phyloP scores from a whole-genome alignment of 495 filamentous ascomycete species.

The Xanthoparmelia taractica region DNA sequence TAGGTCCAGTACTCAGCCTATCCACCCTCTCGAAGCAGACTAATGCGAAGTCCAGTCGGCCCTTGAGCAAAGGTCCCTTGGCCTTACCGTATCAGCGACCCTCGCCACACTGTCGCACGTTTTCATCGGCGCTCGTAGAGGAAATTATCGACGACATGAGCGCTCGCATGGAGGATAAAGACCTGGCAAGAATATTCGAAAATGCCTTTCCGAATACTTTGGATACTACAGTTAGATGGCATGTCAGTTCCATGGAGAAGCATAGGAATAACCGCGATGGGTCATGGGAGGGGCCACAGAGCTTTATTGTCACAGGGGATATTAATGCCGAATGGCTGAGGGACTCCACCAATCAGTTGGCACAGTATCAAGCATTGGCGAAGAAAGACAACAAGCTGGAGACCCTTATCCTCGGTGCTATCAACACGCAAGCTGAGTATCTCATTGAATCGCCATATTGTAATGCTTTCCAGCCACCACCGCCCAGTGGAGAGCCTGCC shows the following conservation, averaged over 20 bases:
- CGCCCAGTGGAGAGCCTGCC: slow-evolving; percentile 62
- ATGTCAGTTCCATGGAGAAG: slow-evolving; percentile 46
- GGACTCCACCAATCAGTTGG: slow-evolving; percentile 92
- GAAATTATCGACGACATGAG: slow-evolving; percentile 78
- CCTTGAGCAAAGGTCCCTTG: slow-evolving; percentile 71
- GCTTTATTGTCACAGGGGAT: slow-evolving; percentile 97
- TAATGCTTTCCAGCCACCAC: slow-evolving; percentile 95
- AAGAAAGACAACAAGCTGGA: slow-evolving; percentile 67
- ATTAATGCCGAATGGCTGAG: slow-evolving; percentile 98
- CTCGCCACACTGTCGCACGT: slow-evolving; percentile 72
- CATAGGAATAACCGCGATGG: slow-evolving; percentile 35
- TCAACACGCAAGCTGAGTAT: slow-evolving; percentile 92
- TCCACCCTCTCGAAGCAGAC: background rate
- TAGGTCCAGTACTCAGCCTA: slow-evolving; percentile 27
- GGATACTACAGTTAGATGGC: slow-evolving; percentile 84
- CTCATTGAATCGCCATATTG: slow-evolving; percentile 94
- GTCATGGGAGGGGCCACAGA: slow-evolving; percentile 74
- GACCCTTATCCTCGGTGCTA: slow-evolving; percentile 81
- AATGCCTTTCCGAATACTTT: slow-evolving; percentile 97
- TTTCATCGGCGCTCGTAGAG: slow-evolving; percentile 77
- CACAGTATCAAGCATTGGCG: slow-evolving; percentile 79
- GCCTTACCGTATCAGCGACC: slow-evolving; percentile 87
- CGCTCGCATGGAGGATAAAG: slow-evolving; percentile 70
- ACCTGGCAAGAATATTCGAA: slow-evolving; percentile 87
- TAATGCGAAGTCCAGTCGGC: slow-evolving; percentile 43